These are phyloP conservation scores for Peniophora sp. DNA, from an alignment of 1,284 basidiomycete genomes.

Conservation along the genomic window DNA sequence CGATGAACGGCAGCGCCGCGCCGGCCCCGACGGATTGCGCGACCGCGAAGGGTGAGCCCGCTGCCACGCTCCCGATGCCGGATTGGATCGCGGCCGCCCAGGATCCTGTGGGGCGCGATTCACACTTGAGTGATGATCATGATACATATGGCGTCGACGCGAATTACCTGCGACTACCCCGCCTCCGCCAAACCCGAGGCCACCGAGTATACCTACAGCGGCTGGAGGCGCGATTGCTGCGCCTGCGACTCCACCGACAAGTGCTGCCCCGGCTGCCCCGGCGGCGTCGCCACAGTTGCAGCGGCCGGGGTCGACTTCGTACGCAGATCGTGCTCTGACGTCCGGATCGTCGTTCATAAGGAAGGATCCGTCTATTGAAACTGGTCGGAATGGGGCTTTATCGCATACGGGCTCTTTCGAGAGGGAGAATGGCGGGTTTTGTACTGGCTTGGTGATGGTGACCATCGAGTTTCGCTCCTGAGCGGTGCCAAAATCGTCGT, in stretches of 20 bases:
- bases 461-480: no score
- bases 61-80: not conserved
- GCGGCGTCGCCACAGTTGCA: no score
- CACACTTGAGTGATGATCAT: not conserved
- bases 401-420: no score
- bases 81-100: not conserved
- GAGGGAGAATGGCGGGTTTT: no score
- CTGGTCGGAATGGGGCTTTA: no score
- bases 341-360: no score
- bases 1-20: not conserved
- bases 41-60: not conserved
- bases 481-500: no score
- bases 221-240: not conserved
- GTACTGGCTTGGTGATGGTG: no score
- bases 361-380: no score
- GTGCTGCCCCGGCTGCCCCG: no score
- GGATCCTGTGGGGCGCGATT: not conserved
- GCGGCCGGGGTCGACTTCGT: no score
- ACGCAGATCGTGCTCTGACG: no score
- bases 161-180: not conserved
- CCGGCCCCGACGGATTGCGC: not conserved
- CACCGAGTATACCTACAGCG: not conserved
- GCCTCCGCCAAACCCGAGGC: not conserved
- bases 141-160: not conserved
- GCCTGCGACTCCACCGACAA: not conserved